A percentile compares a stretch with the other conserved stretches of the same genome.
These are phyloP conservation scores for Pleurotus cornucopiae DNA, from an alignment of 768 basidiomycete genomes.

Conservation along the genomic window DNA sequence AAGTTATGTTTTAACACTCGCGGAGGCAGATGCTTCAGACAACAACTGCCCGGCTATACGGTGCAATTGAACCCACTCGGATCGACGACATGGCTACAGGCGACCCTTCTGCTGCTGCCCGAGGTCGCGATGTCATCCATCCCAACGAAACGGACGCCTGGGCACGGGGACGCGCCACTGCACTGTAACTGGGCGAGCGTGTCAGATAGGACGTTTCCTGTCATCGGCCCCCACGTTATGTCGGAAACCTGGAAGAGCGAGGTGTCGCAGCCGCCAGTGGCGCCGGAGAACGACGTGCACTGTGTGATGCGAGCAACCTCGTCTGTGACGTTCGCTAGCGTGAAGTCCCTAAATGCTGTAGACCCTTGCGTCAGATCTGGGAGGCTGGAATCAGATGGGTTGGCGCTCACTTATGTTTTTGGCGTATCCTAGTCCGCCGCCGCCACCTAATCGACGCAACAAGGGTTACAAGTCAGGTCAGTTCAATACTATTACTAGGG, in stretches of 20 bases:
- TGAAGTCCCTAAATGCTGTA: slow-evolving; percentile 23
- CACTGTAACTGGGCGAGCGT: slow-evolving; percentile 24
- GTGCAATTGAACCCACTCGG: slow-evolving; percentile 23
- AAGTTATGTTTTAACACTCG: too few relatives aligned
- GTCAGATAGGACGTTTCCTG: slow-evolving; percentile 18
- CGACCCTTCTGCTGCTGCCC: slow-evolving; percentile 12
- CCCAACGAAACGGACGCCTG: slow-evolving; percentile 17
- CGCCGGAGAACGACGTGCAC: slow-evolving; percentile 28
- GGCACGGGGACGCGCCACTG: slow-evolving; percentile 27
- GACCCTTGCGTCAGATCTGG: not conserved
- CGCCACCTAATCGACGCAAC: slow-evolving; percentile 19
- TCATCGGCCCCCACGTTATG: slow-evolving; percentile 24
- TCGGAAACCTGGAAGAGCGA: slow-evolving; percentile 29
- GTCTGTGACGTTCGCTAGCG: slow-evolving; percentile 17
- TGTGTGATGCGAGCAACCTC: slow-evolving; percentile 20
- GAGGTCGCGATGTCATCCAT: slow-evolving; percentile 16
- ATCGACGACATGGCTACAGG: slow-evolving; percentile 17
- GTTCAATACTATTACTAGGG: not conserved
- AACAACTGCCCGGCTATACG: not conserved
- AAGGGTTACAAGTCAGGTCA: not conserved
- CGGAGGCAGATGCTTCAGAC: too few relatives aligned
- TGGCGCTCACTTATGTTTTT: slow-evolving; percentile 20
- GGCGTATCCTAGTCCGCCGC: slow-evolving; percentile 26
- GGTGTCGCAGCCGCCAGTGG: slow-evolving; percentile 28
- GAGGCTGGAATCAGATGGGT: not conserved